Percentiles rank a stretch among this genome's conserved stretches.
These are phyloP conservation scores for Xylaria telfairii DNA, from an alignment of 495 filamentous ascomycete species.

Conservation along the genomic window DNA sequence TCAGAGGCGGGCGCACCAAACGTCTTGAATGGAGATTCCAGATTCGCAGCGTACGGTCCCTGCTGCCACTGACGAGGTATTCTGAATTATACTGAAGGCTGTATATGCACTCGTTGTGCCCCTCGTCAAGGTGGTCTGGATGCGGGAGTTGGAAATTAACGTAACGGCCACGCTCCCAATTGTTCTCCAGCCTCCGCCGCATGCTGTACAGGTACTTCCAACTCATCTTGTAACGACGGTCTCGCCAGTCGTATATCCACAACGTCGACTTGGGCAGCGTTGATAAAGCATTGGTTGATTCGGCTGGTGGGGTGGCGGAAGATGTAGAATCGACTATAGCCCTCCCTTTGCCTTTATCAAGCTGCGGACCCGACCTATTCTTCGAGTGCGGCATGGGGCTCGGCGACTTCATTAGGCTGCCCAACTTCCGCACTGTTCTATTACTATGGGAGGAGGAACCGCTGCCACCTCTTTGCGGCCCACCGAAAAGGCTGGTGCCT, in stretches of 20 bases:
- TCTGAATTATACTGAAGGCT: constrained; percentile 85
- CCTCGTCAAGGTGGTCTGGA: constrained; percentile 78
- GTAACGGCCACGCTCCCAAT: constrained; percentile 85
- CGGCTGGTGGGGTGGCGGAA: constrained; percentile 36
- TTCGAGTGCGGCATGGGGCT: constrained; percentile 35
- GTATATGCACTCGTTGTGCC: constrained; percentile 92
- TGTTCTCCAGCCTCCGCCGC: constrained; percentile 81
- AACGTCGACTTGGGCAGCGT: constrained; percentile 44
- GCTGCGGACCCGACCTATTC: constrained; percentile 22
- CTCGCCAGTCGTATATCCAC: constrained; percentile 50
- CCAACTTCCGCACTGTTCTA: constrained; percentile 31
- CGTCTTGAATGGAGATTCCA: constrained; percentile 88
- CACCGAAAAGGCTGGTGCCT: constrained; percentile 46
- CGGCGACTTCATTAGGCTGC: constrained; percentile 36
- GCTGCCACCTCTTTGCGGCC: constrained; percentile 31
- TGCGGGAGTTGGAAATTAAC: constrained; percentile 90
- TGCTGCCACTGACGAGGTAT: constrained; percentile 90
- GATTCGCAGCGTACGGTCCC: constrained; percentile 85
- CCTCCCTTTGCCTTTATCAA: constrained; percentile 45
- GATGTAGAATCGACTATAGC: constrained; percentile 33
- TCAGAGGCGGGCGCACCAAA: constrained; percentile 70
- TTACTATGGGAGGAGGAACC: constrained; percentile 37
- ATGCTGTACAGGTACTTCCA: constrained; percentile 92
- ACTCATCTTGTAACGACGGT: constrained; percentile 64
- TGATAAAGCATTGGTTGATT: constrained; percentile 26